These are phyloP conservation scores for Fomitopsis betulina DNA, from an alignment of 1,284 basidiomycete species.

Conservation along the genomic window DNA sequence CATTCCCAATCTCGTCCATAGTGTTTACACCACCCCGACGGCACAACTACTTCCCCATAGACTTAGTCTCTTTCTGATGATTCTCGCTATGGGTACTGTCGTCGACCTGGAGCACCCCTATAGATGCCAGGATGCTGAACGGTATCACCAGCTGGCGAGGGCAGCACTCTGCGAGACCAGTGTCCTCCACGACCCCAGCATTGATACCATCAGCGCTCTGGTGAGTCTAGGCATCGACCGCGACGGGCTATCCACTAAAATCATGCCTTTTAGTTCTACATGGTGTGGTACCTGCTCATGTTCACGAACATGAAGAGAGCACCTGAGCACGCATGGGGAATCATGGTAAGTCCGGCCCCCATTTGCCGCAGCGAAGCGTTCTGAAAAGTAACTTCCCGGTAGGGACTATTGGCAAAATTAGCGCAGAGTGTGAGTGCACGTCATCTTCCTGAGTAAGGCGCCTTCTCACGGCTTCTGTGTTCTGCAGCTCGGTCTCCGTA, in stretches of 20 bases:
- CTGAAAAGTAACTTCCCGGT: not conserved
- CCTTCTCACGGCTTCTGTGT: not conserved
- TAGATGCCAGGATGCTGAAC: conserved; percentile 48
- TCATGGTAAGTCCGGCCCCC: conserved; percentile 40
- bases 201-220: conserved; percentile 60
- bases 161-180: conserved; percentile 58
- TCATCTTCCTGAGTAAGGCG: not conserved
- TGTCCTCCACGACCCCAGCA: conserved; percentile 59
- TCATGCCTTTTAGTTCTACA: conserved; percentile 47
- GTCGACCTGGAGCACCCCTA: conserved; percentile 52
- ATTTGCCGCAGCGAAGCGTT: conserved; percentile 33
- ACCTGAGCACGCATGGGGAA: conserved; percentile 62
- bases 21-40: conserved; percentile 53
- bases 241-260: not conserved
- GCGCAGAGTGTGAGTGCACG: conserved; percentile 49
- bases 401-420: conserved; percentile 28
- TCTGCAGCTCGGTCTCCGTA: conserved; percentile 54
- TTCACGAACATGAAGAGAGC: conserved; percentile 66
- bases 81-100: conserved; percentile 57
- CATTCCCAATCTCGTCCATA: conserved; percentile 58
- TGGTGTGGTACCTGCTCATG: conserved; percentile 67
- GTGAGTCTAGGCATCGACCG: conserved; percentile 37
- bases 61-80: conserved; percentile 56
- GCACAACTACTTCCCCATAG: conserved; percentile 55
- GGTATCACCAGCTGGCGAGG: conserved; percentile 55